A percentile compares a stretch with the other conserved stretches of the same genome.
phyloP scores from a whole-genome alignment of 202 grass and related monocot genomes.

The Setaria viridis region DNA sequence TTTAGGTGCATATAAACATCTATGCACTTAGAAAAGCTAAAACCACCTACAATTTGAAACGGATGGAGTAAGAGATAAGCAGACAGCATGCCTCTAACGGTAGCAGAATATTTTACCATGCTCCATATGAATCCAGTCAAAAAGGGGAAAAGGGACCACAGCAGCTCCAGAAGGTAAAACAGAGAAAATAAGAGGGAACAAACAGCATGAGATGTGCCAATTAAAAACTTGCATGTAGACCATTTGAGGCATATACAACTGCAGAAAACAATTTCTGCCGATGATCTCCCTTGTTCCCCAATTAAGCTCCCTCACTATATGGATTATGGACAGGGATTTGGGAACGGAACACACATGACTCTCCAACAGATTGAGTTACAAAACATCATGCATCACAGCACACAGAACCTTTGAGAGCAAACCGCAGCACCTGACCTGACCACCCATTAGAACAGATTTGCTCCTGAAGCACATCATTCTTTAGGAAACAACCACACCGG shows the following conservation, averaged over 20 bases:
- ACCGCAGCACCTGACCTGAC: not conserved
- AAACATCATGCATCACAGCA: not conserved
- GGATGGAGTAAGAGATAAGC: not conserved
- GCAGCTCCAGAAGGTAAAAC: not conserved
- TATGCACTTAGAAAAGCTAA: too few species aligned
- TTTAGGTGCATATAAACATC: too few species aligned
- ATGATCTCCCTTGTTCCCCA: not conserved
- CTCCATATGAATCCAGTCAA: not conserved
- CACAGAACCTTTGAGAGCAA: not conserved
- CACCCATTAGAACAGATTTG: not conserved
- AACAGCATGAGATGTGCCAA: not conserved
- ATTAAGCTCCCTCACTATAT: not conserved
- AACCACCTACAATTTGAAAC: too few species aligned
- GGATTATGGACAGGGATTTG: not conserved
- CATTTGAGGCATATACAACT: not conserved
- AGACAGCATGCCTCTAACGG: not conserved
- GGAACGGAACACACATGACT: not conserved
- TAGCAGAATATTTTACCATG: not conserved
- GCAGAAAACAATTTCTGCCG: not conserved
- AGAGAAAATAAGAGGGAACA: not conserved
- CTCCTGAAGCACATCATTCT: not conserved
- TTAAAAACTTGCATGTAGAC: not conserved
- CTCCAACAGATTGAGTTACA: not conserved
- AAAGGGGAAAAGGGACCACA: not conserved
- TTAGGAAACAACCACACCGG: conserved; percentile 32